Conservation (phyloP, 2,329 filamentous ascomycete species). For the Coniochaeta sp. region DNA sequence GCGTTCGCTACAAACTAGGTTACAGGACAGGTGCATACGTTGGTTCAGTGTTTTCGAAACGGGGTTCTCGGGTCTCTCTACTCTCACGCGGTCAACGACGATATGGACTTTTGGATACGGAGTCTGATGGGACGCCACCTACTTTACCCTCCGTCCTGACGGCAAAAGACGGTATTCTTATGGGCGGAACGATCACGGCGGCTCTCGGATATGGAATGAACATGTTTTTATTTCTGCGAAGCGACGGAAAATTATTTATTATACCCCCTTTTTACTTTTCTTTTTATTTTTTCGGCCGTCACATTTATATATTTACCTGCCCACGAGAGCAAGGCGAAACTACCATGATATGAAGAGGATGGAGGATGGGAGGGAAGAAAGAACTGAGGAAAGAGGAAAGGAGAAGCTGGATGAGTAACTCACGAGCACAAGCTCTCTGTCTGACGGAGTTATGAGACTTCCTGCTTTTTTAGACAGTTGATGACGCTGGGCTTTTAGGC, state of each 20-base stretch:
- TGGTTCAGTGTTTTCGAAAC: neutral
- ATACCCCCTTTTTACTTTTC: neutral
- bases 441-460: neutral
- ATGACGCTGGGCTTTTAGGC: neutral
- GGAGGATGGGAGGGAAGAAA: neutral
- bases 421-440: neutral
- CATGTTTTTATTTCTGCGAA: neutral
- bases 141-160: neutral
- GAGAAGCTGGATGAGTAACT: neutral
- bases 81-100: neutral
- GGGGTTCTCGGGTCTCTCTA: neutral
- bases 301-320: neutral
- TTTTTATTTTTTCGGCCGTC: neutral
- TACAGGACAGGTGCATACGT: neutral
- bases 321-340: neutral
- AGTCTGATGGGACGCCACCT: neutral
- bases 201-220: neutral
- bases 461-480: neutral
- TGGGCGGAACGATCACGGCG: neutral
- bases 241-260: neutral
- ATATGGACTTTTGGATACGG: neutral
- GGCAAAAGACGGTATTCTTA: neutral
- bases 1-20: neutral
- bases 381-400: neutral
- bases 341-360: neutral